Base-by-base conservation (phyloP, 2,329 filamentous ascomycete species). In the Pestalotiopsis fici region DNA sequence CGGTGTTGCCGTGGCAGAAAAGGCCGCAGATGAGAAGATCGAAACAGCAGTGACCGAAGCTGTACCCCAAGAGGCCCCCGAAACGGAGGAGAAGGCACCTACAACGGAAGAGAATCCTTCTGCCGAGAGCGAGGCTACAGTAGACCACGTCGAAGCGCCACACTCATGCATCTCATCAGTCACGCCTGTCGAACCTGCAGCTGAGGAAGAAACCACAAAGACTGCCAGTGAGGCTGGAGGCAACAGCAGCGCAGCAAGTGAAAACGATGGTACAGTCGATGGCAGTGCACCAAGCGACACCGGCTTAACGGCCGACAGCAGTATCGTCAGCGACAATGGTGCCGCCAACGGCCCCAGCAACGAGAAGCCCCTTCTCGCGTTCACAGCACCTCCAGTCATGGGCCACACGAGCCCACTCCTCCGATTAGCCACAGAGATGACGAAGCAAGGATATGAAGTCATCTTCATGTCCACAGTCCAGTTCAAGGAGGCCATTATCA, bases 371-470 rank as follows among this genome's bases (percentile, higher is more conserved):
- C 66, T 69, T 28, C 39, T 74, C 4, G 28, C 74, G 4, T 56
- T 74, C 15, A 66, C 69, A 57, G 66, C 69, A 15, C 70, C 71
- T 3, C 70, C 72, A 0, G 68, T 57, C 2, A 68, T 72, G 23
- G 73, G 73, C 12, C 73, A 74, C 35, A 67, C 62, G 0, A 69
- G 62, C 5, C 73, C 72, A 7, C 62, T 77, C 2, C 60, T 76
- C 4, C 66, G 65, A 25, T 73, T 81, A 18, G 75, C 78, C 2
- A 68, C 71, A 2, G 69, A 73, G n/a, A 70, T 81, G 6, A 72
- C 78, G 4, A 18, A 55, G 39, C 1, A 37, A 35, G 65, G 65
- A 2, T 66, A 50, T 18, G 56, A 66, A 65, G 68, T 57, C 72
- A 71, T 43, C 73, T 77, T 66, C 57, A 66, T 66, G 65, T 61